These are phyloP conservation scores for Melaleuca quinquenervia DNA, from an alignment of 345 rosid genomes.

Conservation along the genomic window DNA sequence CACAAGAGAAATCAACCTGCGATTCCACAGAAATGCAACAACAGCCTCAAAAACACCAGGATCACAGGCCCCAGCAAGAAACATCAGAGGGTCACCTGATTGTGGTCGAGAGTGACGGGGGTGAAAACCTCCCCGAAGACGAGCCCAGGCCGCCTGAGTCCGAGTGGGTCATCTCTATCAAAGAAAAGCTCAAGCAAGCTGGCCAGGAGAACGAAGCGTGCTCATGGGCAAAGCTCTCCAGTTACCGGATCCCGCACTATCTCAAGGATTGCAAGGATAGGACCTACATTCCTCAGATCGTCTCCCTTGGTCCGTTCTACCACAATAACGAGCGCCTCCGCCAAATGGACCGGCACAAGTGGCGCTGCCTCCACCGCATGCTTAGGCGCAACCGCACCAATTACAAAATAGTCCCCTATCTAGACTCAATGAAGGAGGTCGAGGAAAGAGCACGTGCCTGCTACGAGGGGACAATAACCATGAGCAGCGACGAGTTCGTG, in stretches of 20 bases:
- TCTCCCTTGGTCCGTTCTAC: constrained; percentile 78
- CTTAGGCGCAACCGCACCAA: constrained; percentile 34
- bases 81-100: no score
- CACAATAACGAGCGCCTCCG: constrained; percentile 53
- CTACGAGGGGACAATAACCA: constrained; percentile 42
- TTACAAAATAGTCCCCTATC: constrained; percentile 37
- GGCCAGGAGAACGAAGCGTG: no score
- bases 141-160: no score
- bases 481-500: constrained; percentile 58
- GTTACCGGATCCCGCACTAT: constrained; percentile 43
- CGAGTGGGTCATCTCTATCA: no score
- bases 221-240: constrained; percentile 44
- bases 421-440: constrained; percentile 50
- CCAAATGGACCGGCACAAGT: constrained; percentile 72
- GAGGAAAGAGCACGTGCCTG: constrained; percentile 58
- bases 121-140: no score
- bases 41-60: no score
- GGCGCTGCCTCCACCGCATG: constrained; percentile 58
- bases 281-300: constrained; percentile 62
- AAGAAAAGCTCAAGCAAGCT: no score
- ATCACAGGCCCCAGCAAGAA: no score
- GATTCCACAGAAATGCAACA: no score
- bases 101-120: no score
- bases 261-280: constrained; percentile 52
- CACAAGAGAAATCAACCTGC: no score